phyloP scores from a whole-genome alignment of 2,329 filamentous ascomycete genomes.

The Pestalotiopsis sp. region DNA sequence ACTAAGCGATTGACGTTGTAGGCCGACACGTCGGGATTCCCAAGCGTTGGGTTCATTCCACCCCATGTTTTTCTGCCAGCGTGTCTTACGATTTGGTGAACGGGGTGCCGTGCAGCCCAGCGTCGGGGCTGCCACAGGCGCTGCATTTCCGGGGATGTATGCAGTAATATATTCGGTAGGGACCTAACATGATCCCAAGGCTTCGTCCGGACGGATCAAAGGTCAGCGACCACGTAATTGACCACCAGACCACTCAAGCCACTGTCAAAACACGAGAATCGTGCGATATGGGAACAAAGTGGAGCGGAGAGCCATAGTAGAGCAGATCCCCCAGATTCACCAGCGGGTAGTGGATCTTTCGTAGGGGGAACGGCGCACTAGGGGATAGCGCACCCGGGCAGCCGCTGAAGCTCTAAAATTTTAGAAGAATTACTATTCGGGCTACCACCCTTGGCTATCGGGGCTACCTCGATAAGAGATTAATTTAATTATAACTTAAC shows the following conservation, averaged over 20 bases:
- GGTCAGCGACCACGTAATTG: background rate
- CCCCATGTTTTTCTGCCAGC: background rate
- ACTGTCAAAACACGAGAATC: background rate
- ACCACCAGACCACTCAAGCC: background rate
- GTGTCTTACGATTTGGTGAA: constrained; percentile 7
- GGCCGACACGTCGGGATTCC: background rate
- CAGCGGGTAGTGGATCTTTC: background rate
- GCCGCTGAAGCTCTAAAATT: background rate
- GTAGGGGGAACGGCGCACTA: constrained; percentile 1
- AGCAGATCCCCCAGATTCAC: background rate
- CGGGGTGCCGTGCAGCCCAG: constrained; percentile 12
- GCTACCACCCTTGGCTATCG: too few species aligned
- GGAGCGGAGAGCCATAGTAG: constrained; percentile 1
- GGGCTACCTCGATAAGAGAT: too few species aligned
- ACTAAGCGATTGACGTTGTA: constrained; percentile 42
- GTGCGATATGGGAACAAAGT: background rate
- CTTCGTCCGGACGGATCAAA: background rate
- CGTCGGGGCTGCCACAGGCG: constrained; percentile 17
- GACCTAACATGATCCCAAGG: constrained; percentile 11
- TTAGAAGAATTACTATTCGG: background rate
- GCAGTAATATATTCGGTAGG: constrained; percentile 9
- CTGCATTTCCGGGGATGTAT: constrained; percentile 20
- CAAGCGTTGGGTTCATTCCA: constrained; percentile 10
- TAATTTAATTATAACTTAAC: too few species aligned
- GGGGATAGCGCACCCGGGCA: background rate